These are phyloP conservation scores for Verticillium nubilum DNA, from an alignment of 2,329 filamentous ascomycete genomes.

Conservation along the genomic window DNA sequence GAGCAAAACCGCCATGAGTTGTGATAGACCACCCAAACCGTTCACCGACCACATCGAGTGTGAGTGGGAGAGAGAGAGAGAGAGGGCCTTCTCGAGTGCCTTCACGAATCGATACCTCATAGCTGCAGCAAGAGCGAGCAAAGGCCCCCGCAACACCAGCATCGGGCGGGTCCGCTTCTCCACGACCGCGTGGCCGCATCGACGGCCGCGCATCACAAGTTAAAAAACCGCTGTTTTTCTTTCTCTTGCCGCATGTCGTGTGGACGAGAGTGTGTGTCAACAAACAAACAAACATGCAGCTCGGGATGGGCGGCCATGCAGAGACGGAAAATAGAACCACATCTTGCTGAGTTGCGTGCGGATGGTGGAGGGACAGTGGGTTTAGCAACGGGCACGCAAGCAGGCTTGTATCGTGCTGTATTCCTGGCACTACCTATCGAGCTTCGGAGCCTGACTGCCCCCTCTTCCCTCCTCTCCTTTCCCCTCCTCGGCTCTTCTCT, in stretches of 20 bases:
- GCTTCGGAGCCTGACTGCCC: not conserved
- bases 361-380: not conserved
- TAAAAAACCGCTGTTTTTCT: not conserved
- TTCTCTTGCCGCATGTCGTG: not conserved
- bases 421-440: not conserved
- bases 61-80: no score
- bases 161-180: not conserved
- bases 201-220: not conserved
- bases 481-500: no score
- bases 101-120: no score
- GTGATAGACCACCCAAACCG: not conserved
- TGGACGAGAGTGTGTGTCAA: not conserved
- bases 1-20: not conserved
- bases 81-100: no score
- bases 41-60: no score
- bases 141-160: not conserved
- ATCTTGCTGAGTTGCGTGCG: not conserved
- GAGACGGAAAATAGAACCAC: not conserved
- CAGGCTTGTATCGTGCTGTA: not conserved
- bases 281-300: not conserved
- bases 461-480: not conserved
- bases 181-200: constrained; percentile 1
- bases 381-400: not conserved
- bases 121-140: not conserved
- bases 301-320: not conserved